A percentile compares a stretch with the other conserved stretches of the same genome.
phyloP scores from a whole-genome alignment of 1,284 basidiomycete genomes.

The Phlebopus sp. region DNA sequence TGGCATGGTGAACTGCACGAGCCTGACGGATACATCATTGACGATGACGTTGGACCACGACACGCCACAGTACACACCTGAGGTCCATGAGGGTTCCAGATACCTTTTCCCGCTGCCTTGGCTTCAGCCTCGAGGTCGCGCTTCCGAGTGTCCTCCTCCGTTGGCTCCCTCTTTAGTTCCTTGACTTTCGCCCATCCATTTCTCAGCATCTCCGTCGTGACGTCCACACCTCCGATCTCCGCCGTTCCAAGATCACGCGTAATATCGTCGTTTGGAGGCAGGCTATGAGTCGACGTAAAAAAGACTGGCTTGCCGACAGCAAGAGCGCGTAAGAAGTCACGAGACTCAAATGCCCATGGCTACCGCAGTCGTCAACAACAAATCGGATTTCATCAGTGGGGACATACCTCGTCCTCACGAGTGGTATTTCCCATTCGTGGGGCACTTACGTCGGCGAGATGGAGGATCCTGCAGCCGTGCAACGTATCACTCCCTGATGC shows the following conservation, averaged over 20 bases:
- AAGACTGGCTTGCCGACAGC: conserved; percentile 88
- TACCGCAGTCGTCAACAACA: conserved; percentile 29
- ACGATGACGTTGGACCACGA: background rate
- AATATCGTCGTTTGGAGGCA: conserved; percentile 66
- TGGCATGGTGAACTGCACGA: conserved; percentile 75
- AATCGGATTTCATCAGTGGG: background rate
- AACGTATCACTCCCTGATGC: conserved; percentile 14
- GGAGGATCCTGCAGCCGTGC: conserved; percentile 63
- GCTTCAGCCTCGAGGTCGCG: conserved; percentile 80
- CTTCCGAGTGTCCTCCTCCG: conserved; percentile 76
- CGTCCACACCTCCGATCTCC: conserved; percentile 68
- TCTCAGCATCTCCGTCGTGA: conserved; percentile 77
- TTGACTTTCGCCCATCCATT: conserved; percentile 93
- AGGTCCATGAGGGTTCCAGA: conserved; percentile 86
- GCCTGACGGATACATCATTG: conserved; percentile 44
- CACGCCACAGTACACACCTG: conserved; percentile 46
- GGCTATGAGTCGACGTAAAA: conserved; percentile 74
- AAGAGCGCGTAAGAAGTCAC: conserved; percentile 85
- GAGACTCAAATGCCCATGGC: conserved; percentile 90
- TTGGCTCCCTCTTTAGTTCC: conserved; percentile 75
- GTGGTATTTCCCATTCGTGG: conserved; percentile 78
- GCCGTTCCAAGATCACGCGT: conserved; percentile 76
- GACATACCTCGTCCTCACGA: conserved; percentile 81
- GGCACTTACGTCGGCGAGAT: conserved; percentile 80
- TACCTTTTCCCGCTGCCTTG: conserved; percentile 70